Conservation (phyloP, 2,329 filamentous ascomycete genomes). For the Aspergillus calidoustus region DNA sequence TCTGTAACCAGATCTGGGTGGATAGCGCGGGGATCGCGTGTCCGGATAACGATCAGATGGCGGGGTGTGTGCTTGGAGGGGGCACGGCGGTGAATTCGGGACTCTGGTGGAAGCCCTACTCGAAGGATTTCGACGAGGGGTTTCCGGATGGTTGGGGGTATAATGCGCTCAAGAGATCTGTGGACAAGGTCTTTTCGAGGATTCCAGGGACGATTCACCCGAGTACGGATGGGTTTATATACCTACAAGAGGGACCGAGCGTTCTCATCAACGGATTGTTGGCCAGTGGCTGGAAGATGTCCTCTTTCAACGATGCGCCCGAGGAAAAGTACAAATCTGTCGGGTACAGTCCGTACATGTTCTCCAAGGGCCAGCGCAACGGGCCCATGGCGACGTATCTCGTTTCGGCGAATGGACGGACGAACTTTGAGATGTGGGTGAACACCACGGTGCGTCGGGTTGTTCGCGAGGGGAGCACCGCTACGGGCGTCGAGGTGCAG, state of each 20-base stretch:
- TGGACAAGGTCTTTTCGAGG: conserved; percentile 67
- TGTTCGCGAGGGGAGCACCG: conserved; percentile 64
- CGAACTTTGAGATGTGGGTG: conserved; percentile 70
- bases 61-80: conserved; percentile 34
- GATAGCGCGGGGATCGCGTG: conserved; percentile 55
- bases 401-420: conserved; percentile 60
- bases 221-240: conserved; percentile 68
- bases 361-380: conserved; percentile 66
- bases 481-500: conserved; percentile 56
- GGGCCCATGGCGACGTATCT: conserved; percentile 75
- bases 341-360: conserved; percentile 70
- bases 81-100: conserved; percentile 37
- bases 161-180: conserved; percentile 63
- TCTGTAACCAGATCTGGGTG: conserved; percentile 70
- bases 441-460: conserved; percentile 70
- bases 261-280: conserved; percentile 64
- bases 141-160: conserved; percentile 75
- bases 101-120: conserved; percentile 53
- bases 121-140: conserved; percentile 70
- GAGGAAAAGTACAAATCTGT: conserved; percentile 69
- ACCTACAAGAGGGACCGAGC: conserved; percentile 69
- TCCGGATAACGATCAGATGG: conserved; percentile 62
- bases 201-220: conserved; percentile 72
- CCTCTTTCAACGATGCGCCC: conserved; percentile 64
- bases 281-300: conserved; percentile 65